These are phyloP conservation scores for Talaromyces sp. DNA, from an alignment of 2,329 filamentous ascomycete species.

Conservation along the genomic window DNA sequence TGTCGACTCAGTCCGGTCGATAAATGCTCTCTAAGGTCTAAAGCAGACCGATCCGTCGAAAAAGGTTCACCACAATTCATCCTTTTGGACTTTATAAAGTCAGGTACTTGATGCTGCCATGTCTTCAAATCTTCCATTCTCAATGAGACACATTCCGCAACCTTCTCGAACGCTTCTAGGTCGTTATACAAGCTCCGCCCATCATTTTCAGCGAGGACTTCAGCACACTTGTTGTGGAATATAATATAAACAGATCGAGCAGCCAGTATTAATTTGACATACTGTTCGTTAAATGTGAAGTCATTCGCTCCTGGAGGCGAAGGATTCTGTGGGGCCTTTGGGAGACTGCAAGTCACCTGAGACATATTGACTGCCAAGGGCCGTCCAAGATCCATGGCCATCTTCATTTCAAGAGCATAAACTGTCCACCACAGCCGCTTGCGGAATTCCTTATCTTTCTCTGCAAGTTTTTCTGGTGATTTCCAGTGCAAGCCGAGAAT, in stretches of 20 bases:
- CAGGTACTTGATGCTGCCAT: slow-evolving; percentile 5
- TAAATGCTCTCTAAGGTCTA: slow-evolving; percentile 5
- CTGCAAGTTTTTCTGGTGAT: background rate
- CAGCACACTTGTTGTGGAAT: slow-evolving; percentile 6
- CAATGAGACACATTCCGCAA: slow-evolving; percentile 3
- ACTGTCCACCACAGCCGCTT: slow-evolving; percentile 11
- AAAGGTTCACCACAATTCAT: slow-evolving; percentile 3
- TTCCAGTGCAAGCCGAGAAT: slow-evolving; percentile 9
- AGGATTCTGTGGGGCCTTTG: slow-evolving; percentile 3
- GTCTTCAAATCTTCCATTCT: background rate
- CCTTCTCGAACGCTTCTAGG: background rate
- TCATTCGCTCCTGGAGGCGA: background rate
- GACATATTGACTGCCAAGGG: slow-evolving; percentile 2
- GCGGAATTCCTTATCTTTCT: background rate
- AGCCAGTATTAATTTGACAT: slow-evolving; percentile 5
- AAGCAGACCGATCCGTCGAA: slow-evolving; percentile 7
- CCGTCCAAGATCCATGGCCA: slow-evolving; percentile 6
- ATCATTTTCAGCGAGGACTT: background rate
- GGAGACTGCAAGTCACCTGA: slow-evolving; percentile 3
- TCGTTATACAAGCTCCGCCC: slow-evolving; percentile 1
- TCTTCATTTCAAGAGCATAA: slow-evolving; percentile 9
- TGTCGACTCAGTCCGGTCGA: slow-evolving; percentile 7
- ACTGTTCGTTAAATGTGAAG: slow-evolving; percentile 8
- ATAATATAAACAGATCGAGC: slow-evolving; percentile 1
- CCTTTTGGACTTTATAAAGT: slow-evolving; percentile 7